phyloP scores from a whole-genome alignment of 2,329 filamentous ascomycete species.

The Exophiala sp. region DNA sequence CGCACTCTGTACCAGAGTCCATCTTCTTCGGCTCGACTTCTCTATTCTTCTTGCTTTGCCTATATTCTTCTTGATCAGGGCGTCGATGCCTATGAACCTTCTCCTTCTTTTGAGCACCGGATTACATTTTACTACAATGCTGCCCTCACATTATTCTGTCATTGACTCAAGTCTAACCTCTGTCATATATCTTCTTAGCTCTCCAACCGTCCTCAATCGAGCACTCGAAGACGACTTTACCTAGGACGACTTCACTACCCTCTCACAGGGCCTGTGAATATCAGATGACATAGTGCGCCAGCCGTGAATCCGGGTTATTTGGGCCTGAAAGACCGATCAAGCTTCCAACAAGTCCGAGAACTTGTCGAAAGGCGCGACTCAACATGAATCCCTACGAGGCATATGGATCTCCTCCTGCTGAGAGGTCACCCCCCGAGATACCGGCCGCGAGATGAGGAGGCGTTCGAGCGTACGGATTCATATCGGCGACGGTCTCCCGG shows the following conservation, averaged over 20 bases:
- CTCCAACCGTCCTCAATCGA: conserved; percentile 6
- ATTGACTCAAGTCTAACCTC: conserved; percentile 25
- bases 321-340: neutral
- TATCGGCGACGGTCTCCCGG: conserved; percentile 45
- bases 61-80: conserved; percentile 13
- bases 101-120: conserved; percentile 14
- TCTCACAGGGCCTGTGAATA: neutral
- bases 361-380: neutral
- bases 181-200: conserved; percentile 24
- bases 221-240: conserved; percentile 12
- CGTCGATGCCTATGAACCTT: conserved; percentile 19
- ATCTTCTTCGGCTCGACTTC: conserved; percentile 5
- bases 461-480: conserved; percentile 35
- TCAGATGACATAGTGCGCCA: conserved; percentile 13
- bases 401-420: conserved; percentile 38
- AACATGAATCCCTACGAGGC: conserved; percentile 45
- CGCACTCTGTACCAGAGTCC: conserved; percentile 2
- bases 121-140: conserved; percentile 12
- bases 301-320: neutral
- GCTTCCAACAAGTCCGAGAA: neutral
- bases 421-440: conserved; percentile 35
- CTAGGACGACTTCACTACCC: conserved; percentile 1
- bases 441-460: conserved; percentile 38
- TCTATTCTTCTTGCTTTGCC: conserved; percentile 12
- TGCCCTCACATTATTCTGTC: conserved; percentile 10